phyloP scores from a whole-genome alignment of 495 filamentous ascomycete genomes.

The Lophiotrema nucula region DNA sequence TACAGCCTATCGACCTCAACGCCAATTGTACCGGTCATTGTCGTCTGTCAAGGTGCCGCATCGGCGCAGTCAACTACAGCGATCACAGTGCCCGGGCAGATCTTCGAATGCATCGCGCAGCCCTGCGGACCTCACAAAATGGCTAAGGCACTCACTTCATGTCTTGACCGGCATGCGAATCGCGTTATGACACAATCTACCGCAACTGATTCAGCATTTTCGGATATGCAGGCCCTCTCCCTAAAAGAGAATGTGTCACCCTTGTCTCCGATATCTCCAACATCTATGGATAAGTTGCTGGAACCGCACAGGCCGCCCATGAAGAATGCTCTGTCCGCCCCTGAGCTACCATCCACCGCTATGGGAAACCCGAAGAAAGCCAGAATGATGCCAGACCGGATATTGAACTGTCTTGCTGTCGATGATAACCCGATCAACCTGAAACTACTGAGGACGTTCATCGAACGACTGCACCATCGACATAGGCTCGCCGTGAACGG shows the following conservation, averaged over 20 bases:
- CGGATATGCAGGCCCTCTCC: neutral
- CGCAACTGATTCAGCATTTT: neutral
- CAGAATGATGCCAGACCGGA: neutral
- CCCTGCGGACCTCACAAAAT: constrained; percentile 32
- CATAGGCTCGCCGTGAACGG: constrained; percentile 59
- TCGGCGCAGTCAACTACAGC: constrained; percentile 22
- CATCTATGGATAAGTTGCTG: neutral
- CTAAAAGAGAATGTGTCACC: constrained; percentile 17
- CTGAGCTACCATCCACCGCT: constrained; percentile 3
- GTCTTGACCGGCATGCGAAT: constrained; percentile 22
- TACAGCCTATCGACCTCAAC: neutral
- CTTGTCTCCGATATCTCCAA: neutral
- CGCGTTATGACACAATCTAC: neutral
- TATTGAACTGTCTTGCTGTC: constrained; percentile 56
- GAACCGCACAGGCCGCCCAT: constrained; percentile 3
- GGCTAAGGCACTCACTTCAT: constrained; percentile 21
- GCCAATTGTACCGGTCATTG: constrained; percentile 15
- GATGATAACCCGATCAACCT: constrained; percentile 78
- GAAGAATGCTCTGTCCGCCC: constrained; percentile 6
- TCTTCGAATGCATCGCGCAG: constrained; percentile 29
- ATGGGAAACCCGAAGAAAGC: neutral
- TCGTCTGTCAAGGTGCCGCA: constrained; percentile 25
- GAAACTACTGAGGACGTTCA: constrained; percentile 52
- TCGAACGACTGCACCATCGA: constrained; percentile 53
- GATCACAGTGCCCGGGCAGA: constrained; percentile 23